Evolutionary conservation across 805 yeast species (phyloP).

Genomic region (Pichia nanzhaoensis): DNA sequence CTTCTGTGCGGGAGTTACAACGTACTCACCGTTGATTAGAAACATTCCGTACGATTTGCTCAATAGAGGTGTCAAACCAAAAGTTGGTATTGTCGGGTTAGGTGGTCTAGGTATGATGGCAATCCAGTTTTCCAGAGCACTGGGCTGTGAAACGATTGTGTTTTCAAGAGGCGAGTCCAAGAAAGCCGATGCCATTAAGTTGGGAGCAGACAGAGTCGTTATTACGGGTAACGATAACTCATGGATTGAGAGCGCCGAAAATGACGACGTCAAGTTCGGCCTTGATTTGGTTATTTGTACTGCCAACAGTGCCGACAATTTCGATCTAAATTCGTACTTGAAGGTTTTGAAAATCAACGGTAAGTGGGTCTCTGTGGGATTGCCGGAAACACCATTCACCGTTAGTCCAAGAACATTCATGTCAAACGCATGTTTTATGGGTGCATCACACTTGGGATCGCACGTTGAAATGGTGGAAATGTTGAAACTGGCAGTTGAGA

Average conservation of each 20-base stretch:
- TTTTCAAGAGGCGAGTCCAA: slow-evolving; percentile 46
- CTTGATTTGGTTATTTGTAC: slow-evolving; percentile 49
- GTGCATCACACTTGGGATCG: slow-evolving; percentile 56
- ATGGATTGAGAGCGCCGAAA: slow-evolving; percentile 14
- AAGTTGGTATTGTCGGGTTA: slow-evolving; percentile 55
- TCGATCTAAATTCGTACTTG: slow-evolving; percentile 44
- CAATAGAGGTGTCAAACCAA: slow-evolving; percentile 29
- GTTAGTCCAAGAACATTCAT: slow-evolving; percentile 38
- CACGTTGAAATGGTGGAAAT: slow-evolving; percentile 60
- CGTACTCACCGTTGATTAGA: slow-evolving; percentile 58
- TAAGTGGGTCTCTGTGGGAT: slow-evolving; percentile 57
- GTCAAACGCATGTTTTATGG: slow-evolving; percentile 42
- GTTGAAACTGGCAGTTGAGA: slow-evolving; percentile 56
- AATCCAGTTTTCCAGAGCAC: slow-evolving; percentile 51
- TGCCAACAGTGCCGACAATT: slow-evolving; percentile 44
- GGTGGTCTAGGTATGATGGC: slow-evolving; percentile 68
- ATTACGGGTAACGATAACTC: slow-evolving; percentile 41
- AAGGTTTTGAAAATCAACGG: slow-evolving; percentile 50
- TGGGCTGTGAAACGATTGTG: slow-evolving; percentile 59
- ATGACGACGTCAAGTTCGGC: slow-evolving; percentile 20
- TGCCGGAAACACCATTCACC: slow-evolving; percentile 46
- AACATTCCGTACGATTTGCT: slow-evolving; percentile 27
- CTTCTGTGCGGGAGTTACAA: slow-evolving; percentile 74
- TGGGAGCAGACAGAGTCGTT: slow-evolving; percentile 51
- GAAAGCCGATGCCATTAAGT: slow-evolving; percentile 42